These are phyloP conservation scores for Exophiala calicioides DNA, from an alignment of 2,329 filamentous ascomycete genomes.

Conservation along the genomic window DNA sequence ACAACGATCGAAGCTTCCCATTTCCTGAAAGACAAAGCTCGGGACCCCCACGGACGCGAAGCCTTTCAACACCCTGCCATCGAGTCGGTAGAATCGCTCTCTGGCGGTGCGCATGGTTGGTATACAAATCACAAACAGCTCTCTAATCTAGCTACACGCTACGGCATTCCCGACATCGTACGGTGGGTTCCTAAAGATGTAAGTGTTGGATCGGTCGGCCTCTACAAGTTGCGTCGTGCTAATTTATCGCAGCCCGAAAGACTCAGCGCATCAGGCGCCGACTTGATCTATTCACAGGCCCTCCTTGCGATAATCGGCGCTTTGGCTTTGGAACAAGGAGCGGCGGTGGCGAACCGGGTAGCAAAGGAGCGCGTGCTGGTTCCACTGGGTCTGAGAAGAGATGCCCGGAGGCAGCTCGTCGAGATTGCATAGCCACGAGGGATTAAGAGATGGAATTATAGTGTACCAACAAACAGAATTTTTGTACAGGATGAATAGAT, in stretches of 20 bases:
- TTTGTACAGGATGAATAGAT: conserved; percentile 33
- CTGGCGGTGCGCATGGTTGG: conserved; percentile 58
- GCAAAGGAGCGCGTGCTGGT: conserved; percentile 74
- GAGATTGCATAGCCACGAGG: conserved; percentile 28
- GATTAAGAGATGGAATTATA: not conserved
- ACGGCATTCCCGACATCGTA: conserved; percentile 72
- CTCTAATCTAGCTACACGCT: conserved; percentile 65
- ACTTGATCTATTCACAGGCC: conserved; percentile 72
- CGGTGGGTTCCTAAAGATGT: conserved; percentile 88
- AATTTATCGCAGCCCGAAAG: conserved; percentile 52
- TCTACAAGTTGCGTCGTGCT: not conserved
- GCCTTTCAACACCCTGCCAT: conserved; percentile 72
- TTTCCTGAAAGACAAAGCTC: conserved; percentile 35
- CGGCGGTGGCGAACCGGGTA: conserved; percentile 71
- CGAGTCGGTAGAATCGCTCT: conserved; percentile 72
- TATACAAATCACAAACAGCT: conserved; percentile 67
- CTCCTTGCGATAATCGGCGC: conserved; percentile 87
- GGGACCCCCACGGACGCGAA: conserved; percentile 57
- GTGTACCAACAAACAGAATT: conserved; percentile 15
- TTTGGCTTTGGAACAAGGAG: conserved; percentile 82
- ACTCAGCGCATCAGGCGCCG: conserved; percentile 69
- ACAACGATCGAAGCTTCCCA: conserved; percentile 42
- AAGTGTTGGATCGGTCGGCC: conserved; percentile 36
- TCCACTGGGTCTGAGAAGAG: conserved; percentile 45
- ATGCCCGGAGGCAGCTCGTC: conserved; percentile 26